Evolutionary conservation across 2,329 filamentous ascomycete species (phyloP), one percentile per base, ranked within the genome.

Genomic region (Diaporthe caulivora): DNA sequence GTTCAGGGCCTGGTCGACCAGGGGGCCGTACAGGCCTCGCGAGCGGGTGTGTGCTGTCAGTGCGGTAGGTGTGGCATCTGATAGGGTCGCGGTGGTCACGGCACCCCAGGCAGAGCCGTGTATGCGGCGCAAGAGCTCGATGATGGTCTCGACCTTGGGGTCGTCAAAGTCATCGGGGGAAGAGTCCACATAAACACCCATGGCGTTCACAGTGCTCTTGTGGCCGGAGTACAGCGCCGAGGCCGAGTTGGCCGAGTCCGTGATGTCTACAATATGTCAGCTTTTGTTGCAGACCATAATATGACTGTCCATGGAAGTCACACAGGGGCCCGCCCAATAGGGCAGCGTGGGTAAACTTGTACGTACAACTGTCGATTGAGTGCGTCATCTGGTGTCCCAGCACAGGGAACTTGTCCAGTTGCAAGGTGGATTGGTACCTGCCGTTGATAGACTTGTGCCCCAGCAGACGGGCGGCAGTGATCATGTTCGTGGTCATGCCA

Each of bases 391-490:
- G 94, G 82, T 97, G 94, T 26, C 94, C 94, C 15, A 96, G 81
- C n/a, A 95, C 89, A 3, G 94, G 94, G 83, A 97, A 97, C 80
- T 95, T 88, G 84, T 97, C 94, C 86, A 97, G 87, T 79, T 91
- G 88, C 88, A 97, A 89, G 72, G 87, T 88, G 72, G 89, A 91
- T 85, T 94, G 92, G 82, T 96, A 97, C 82, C 93, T 94, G 77
- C 94, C 94, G 80, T 97, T 97, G 86, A 96, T 88, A 77, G 89
- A 92, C 86, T 94, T 93, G 86, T 97, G 94, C 24, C 88, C 94
- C 71, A 97, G 91, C 72, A 97, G 87, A 77, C 94, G 92, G 70
- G 94, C 94, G 54, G 94, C 94, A 49, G 92, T 93, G 79, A 94
- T 93, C 91, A 93, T 93, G 83, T 94, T 94, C 57, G 92, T 94